Conservation (phyloP, 2,329 filamentous ascomycete genomes). For the Phyllosticta capitalensis region DNA sequence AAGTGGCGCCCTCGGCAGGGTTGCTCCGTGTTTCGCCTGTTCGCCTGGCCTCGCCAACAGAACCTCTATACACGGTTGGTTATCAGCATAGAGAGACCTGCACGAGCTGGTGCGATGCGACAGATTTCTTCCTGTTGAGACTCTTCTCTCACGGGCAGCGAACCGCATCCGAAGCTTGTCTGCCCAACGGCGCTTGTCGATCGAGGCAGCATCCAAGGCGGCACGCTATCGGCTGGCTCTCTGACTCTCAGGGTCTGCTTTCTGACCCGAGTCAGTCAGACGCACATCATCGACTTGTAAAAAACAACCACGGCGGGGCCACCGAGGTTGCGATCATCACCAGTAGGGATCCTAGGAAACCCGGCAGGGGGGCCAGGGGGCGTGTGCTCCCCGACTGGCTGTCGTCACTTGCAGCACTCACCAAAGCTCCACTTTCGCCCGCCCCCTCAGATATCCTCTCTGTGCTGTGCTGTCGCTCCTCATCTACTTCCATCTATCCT, state of each 20-base stretch:
- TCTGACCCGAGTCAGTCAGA: neutral
- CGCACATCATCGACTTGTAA: neutral
- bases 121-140: no score
- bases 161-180: neutral
- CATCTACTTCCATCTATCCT: no score
- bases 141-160: neutral
- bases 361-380: no score
- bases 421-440: no score
- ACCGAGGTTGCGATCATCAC: neutral
- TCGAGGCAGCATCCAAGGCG: neutral
- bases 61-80: no score
- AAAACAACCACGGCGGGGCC: neutral
- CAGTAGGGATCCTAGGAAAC: no score
- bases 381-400: no score
- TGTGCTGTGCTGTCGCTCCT: no score
- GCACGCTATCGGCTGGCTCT: neutral
- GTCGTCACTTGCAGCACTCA: no score
- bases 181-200: neutral
- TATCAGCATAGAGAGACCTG: no score
- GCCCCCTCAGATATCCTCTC: no score
- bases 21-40: neutral
- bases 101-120: no score
- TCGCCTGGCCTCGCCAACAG: neutral
- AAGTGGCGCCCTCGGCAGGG: neutral
- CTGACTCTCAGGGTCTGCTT: neutral